A percentile compares a stretch with the other conserved stretches of the same genome.
Evolutionary conservation across 140 eudicot species (phyloP).

Genomic region (Stevia rebaudiana): DNA sequence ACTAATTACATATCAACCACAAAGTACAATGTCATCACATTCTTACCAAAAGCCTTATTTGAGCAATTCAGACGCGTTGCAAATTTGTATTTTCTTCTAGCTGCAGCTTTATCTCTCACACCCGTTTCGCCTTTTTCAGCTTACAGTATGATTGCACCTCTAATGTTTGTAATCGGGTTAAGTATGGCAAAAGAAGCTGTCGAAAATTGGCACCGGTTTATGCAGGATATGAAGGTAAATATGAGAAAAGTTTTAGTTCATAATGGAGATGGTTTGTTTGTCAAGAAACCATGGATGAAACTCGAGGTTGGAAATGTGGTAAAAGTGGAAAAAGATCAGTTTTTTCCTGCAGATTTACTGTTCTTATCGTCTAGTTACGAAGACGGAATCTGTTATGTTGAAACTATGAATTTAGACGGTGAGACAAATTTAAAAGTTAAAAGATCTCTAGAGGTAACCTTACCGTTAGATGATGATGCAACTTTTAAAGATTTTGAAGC

Average conservation of each 20-base stretch:
- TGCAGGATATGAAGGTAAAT: constrained; percentile 88
- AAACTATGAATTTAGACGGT: constrained; percentile 88
- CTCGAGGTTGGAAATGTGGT: constrained; percentile 77
- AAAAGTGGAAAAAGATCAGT: constrained; percentile 72
- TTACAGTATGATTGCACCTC: constrained; percentile 74
- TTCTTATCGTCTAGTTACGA: constrained; percentile 81
- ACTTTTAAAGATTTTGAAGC: constrained; percentile 58
- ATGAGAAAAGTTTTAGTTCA: constrained; percentile 65
- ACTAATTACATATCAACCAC: constrained; percentile 80
- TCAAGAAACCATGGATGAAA: constrained; percentile 64
- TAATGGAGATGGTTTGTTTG: constrained; percentile 51
- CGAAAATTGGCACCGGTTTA: constrained; percentile 81
- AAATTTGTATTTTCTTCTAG: constrained; percentile 70
- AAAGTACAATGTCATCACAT: constrained; percentile 63
- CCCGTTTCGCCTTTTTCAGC: constrained; percentile 71
- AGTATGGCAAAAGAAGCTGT: constrained; percentile 85
- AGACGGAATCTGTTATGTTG: constrained; percentile 89
- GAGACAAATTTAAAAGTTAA: constrained; percentile 88
- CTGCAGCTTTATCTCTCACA: constrained; percentile 65
- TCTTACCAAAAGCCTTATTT: constrained; percentile 76
- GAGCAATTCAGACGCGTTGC: constrained; percentile 96
- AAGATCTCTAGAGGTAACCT: constrained; percentile 68
- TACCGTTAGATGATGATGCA: constrained; percentile 55
- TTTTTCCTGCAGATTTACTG: constrained; percentile 84
- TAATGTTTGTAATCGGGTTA: constrained; percentile 68